These are phyloP conservation scores for Yamagishiella unicocca DNA, from an alignment of 139 green algal genomes.

Conservation along the genomic window DNA sequence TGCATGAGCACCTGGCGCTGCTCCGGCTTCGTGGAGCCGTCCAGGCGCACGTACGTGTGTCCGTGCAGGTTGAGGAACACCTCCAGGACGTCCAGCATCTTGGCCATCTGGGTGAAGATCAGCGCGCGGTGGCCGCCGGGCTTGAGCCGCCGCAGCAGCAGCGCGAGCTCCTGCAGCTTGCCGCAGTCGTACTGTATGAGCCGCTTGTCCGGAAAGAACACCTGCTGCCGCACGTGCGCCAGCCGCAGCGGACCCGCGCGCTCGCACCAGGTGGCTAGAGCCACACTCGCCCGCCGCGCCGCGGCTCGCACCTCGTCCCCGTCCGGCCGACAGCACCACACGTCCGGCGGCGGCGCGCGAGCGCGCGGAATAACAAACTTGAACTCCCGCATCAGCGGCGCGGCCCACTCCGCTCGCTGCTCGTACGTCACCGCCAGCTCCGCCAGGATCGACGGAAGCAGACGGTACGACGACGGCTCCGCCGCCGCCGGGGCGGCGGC, in stretches of 20 bases:
- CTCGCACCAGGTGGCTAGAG: slow-evolving; percentile 49
- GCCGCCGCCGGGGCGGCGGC: background rate
- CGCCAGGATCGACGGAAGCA: slow-evolving; percentile 44
- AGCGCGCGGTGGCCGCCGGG: slow-evolving; percentile 86
- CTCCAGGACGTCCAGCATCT: slow-evolving; percentile 98
- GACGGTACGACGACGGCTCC: background rate
- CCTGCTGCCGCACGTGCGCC: slow-evolving; percentile 79
- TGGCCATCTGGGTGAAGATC: slow-evolving; percentile 98
- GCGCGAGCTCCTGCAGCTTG: slow-evolving; percentile 91
- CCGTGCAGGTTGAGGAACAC: slow-evolving; percentile 96
- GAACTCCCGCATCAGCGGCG: slow-evolving; percentile 82
- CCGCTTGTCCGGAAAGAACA: slow-evolving; percentile 97
- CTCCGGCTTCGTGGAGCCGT: slow-evolving; percentile 97
- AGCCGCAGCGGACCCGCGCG: slow-evolving; percentile 75
- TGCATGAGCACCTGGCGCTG: slow-evolving; percentile 92
- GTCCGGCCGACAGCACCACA: slow-evolving; percentile 70
- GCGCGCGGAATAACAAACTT: slow-evolving; percentile 89
- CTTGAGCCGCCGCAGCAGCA: slow-evolving; percentile 88
- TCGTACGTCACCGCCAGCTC: slow-evolving; percentile 50
- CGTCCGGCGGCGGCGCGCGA: slow-evolving; percentile 62
- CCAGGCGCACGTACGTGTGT: slow-evolving; percentile 95
- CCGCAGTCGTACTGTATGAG: slow-evolving; percentile 97
- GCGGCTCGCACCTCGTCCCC: slow-evolving; percentile 44
- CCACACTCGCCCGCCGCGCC: slow-evolving; percentile 12
- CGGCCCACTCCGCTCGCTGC: slow-evolving; percentile 40